phyloP scores from a whole-genome alignment of 768 basidiomycete genomes.

The Auricularia cornea region DNA sequence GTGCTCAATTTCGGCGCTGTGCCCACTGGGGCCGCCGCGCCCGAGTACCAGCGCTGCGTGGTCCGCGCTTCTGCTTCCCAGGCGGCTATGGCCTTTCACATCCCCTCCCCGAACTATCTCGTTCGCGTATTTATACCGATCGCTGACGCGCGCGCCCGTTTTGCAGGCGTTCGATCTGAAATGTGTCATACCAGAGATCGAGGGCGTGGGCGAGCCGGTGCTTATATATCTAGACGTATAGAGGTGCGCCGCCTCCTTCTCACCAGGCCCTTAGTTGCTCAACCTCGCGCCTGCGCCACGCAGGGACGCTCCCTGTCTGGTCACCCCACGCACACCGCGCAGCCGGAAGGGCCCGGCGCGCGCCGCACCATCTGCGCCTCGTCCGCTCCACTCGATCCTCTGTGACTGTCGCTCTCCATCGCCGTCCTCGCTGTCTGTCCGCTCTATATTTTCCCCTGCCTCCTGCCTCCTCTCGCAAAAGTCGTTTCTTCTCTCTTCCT shows the following conservation, averaged over 20 bases:
- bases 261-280: too few species aligned
- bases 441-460: not conserved
- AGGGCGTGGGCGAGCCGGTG: constrained; percentile 92
- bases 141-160: too few species aligned
- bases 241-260: not conserved
- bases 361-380: not conserved
- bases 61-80: too few species aligned
- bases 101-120: too few species aligned
- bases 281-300: too few species aligned
- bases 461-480: not conserved
- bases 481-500: too few species aligned
- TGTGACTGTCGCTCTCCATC: not conserved
- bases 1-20: too few species aligned
- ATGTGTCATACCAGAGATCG: constrained; percentile 97
- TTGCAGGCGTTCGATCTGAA: constrained; percentile 84
- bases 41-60: too few species aligned
- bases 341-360: not conserved
- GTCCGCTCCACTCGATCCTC: not conserved
- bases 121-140: too few species aligned
- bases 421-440: not conserved
- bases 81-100: too few species aligned
- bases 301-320: too few species aligned
- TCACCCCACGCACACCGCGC: not conserved
- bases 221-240: constrained; percentile 86
- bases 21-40: too few species aligned